Evolutionary conservation across 1,139 yeast species (phyloP).

Genomic region (Diutina pseudorugosa): DNA sequence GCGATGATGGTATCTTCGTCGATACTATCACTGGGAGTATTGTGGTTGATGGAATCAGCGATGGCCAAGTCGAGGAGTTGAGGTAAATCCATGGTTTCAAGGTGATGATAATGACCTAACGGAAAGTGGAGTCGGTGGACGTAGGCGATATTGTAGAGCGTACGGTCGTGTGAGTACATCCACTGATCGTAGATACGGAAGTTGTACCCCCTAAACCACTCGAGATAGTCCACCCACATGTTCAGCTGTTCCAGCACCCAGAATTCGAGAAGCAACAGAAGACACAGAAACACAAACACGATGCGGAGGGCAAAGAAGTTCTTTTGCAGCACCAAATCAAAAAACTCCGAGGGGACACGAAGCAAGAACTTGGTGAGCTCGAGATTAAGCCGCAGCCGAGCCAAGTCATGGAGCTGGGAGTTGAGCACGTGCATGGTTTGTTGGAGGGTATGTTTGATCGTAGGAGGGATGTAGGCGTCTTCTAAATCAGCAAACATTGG

Average conservation of each 20-base stretch:
- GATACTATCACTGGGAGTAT: no score
- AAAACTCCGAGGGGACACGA: constrained; percentile 11
- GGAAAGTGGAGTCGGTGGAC: neutral
- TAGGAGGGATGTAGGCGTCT: constrained; percentile 8
- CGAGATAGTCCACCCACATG: constrained; percentile 18
- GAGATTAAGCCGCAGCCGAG: constrained; percentile 13
- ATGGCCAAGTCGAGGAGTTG: neutral
- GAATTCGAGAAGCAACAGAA: constrained; percentile 14
- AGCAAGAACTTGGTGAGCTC: constrained; percentile 20
- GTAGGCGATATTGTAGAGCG: neutral
- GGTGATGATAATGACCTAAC: neutral
- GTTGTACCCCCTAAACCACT: constrained; percentile 13
- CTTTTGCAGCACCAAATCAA: constrained; percentile 12
- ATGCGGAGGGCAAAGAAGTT: constrained; percentile 16
- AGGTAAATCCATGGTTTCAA: neutral
- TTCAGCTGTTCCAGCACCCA: constrained; percentile 12
- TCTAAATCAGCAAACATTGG: constrained; percentile 6
- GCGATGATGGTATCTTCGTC: no score
- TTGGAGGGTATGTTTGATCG: constrained; percentile 7
- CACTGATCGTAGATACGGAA: constrained; percentile 22
- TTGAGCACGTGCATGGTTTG: constrained; percentile 10
- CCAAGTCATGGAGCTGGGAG: constrained; percentile 9
- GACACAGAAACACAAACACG: constrained; percentile 14
- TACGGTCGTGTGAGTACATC: constrained; percentile 18
- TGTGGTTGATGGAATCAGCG: no score